phyloP scores from a whole-genome alignment of 2,329 filamentous ascomycete species.

The Escovopsis sp. region DNA sequence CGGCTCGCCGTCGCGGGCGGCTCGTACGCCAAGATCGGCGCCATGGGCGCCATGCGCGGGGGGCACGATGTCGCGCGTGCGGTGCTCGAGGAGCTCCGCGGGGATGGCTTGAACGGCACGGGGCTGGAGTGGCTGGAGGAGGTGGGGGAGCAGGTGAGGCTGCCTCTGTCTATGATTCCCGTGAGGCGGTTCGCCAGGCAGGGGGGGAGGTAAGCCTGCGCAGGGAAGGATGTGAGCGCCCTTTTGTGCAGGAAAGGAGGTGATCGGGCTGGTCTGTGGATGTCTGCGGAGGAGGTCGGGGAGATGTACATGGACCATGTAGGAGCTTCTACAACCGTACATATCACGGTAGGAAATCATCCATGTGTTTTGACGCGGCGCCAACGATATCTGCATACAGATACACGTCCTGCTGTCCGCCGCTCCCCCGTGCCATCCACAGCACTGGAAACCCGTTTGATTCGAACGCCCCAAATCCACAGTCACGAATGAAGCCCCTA shows the following conservation, averaged over 20 bases:
- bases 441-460: no score
- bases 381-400: no score
- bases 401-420: no score
- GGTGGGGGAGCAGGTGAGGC: slow-evolving; percentile 10
- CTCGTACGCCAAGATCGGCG: slow-evolving; percentile 37
- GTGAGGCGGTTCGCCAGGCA: slow-evolving; percentile 11
- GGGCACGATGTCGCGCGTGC: slow-evolving; percentile 16
- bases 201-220: neutral
- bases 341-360: no score
- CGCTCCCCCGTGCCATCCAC: no score
- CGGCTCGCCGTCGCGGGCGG: slow-evolving; percentile 47
- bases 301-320: no score
- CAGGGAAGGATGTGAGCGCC: neutral
- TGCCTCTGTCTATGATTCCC: slow-evolving; percentile 12
- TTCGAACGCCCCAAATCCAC: no score
- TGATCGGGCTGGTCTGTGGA: no score
- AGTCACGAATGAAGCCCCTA: no score
- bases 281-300: no score
- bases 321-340: no score
- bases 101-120: slow-evolving; percentile 11
- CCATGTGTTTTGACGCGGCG: no score
- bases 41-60: slow-evolving; percentile 34
- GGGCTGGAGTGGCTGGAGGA: slow-evolving; percentile 15
- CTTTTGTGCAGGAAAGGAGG: neutral
- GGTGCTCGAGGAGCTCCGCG: slow-evolving; percentile 5